Percentiles rank a stretch among this genome's conserved stretches.
Conservation (phyloP, 2,329 filamentous ascomycete species). For the Dactylellina haptotyla region DNA sequence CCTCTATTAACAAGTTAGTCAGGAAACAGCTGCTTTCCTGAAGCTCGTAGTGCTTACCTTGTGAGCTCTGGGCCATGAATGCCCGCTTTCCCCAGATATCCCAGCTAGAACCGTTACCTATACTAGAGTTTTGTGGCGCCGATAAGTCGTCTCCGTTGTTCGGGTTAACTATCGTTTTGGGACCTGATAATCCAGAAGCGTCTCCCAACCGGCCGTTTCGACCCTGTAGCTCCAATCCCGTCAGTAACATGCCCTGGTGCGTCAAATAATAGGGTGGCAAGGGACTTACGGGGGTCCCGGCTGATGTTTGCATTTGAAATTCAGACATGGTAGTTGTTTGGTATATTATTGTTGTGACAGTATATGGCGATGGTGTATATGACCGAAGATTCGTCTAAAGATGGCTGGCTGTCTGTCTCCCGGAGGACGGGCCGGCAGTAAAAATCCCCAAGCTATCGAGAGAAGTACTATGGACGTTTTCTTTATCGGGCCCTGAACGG, state of each 20-base stretch:
- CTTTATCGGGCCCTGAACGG: constrained; percentile 33
- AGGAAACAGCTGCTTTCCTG: background rate
- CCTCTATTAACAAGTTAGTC: constrained; percentile 22
- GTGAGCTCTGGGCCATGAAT: constrained; percentile 35
- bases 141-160: constrained; percentile 42
- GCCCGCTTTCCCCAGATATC: constrained; percentile 51
- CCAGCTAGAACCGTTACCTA: constrained; percentile 51
- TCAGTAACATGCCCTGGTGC: constrained; percentile 4
- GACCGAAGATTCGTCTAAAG: background rate
- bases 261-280: background rate
- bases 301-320: constrained; percentile 42
- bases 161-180: constrained; percentile 20
- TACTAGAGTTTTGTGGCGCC: constrained; percentile 36
- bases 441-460: too few species aligned
- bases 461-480: background rate
- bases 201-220: constrained; percentile 51
- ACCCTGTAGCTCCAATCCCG: constrained; percentile 19
- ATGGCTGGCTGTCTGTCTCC: too few species aligned
- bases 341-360: constrained; percentile 16
- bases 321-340: constrained; percentile 2
- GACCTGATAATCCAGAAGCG: background rate
- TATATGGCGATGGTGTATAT: background rate
- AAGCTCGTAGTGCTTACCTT: constrained; percentile 25
- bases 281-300: constrained; percentile 38
- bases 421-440: too few species aligned